phyloP scores from a whole-genome alignment of 129 eudicot genomes.

The Deinandra increscens region DNA sequence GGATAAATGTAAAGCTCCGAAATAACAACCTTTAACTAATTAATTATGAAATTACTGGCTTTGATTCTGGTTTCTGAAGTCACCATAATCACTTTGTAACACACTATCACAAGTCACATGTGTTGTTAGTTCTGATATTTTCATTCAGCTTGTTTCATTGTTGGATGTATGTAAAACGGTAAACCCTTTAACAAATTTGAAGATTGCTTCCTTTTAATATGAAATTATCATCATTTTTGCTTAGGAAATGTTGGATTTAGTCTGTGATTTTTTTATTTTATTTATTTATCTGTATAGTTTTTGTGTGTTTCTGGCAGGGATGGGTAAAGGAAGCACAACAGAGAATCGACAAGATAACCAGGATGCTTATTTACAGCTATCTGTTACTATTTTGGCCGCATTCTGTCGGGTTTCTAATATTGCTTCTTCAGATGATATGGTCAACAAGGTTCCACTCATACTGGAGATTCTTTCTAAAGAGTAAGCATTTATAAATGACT shows the following conservation, averaged over 20 bases:
- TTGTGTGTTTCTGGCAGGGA: constrained; percentile 38
- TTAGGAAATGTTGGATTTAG: neutral
- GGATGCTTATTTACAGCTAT: constrained; percentile 65
- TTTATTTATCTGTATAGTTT: neutral
- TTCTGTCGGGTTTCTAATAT: constrained; percentile 67
- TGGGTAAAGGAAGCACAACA: constrained; percentile 58
- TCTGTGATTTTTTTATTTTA: neutral
- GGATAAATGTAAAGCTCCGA: neutral
- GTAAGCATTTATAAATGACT: constrained; percentile 30
- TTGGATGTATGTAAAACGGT: neutral
- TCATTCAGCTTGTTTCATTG: no score
- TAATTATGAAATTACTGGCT: neutral
- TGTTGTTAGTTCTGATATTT: neutral
- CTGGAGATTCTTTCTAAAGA: constrained; percentile 48
- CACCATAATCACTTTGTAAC: neutral
- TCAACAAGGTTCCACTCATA: constrained; percentile 50
- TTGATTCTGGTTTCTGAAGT: neutral
- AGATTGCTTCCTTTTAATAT: neutral
- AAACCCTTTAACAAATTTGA: neutral
- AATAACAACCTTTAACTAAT: neutral
- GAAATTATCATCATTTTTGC: neutral
- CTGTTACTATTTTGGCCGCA: constrained; percentile 69
- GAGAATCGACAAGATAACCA: constrained; percentile 43
- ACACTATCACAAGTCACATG: neutral
- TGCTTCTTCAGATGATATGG: constrained; percentile 68